A percentile compares a stretch with the other conserved stretches of the same genome.
phyloP scores from a whole-genome alignment of 2,329 filamentous ascomycete species.

The Trichoderma sp. region DNA sequence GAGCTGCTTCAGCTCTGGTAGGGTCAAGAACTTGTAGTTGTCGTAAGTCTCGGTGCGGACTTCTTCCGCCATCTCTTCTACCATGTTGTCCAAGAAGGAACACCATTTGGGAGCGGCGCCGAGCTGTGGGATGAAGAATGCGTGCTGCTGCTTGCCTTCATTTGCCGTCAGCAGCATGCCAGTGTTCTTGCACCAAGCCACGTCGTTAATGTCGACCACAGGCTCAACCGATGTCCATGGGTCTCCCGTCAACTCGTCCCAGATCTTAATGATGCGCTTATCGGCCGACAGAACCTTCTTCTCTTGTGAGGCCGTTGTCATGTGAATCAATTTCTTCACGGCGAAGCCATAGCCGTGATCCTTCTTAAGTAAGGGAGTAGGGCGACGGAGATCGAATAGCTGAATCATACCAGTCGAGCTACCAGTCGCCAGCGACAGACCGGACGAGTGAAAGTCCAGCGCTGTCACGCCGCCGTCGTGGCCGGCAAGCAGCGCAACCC shows the following conservation, averaged over 20 bases:
- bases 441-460: constrained; percentile 80
- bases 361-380: constrained; percentile 81
- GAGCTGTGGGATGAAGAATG: constrained; percentile 92
- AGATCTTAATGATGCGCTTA: constrained; percentile 96
- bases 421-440: constrained; percentile 81
- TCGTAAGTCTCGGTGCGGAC: constrained; percentile 83
- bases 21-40: constrained; percentile 97
- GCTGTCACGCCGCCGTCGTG: constrained; percentile 78
- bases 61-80: constrained; percentile 97
- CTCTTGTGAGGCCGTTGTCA: constrained; percentile 71
- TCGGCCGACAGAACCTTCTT: constrained; percentile 91
- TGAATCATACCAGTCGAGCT: constrained; percentile 87
- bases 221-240: constrained; percentile 97
- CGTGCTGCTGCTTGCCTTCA: constrained; percentile 91
- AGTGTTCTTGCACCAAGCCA: constrained; percentile 87
- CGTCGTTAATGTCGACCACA: constrained; percentile 89
- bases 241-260: constrained; percentile 78
- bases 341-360: constrained; percentile 95
- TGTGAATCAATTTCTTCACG: constrained; percentile 78
- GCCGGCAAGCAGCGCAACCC: constrained; percentile 73
- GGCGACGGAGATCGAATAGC: constrained; percentile 88
- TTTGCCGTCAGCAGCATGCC: constrained; percentile 98
- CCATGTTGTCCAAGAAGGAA: constrained; percentile 92
- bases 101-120: constrained; percentile 96
- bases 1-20: constrained; percentile 80